Evolutionary conservation across 176 grass and related monocot genomes (phyloP).

Genomic region (Lolium multiflorum): DNA sequence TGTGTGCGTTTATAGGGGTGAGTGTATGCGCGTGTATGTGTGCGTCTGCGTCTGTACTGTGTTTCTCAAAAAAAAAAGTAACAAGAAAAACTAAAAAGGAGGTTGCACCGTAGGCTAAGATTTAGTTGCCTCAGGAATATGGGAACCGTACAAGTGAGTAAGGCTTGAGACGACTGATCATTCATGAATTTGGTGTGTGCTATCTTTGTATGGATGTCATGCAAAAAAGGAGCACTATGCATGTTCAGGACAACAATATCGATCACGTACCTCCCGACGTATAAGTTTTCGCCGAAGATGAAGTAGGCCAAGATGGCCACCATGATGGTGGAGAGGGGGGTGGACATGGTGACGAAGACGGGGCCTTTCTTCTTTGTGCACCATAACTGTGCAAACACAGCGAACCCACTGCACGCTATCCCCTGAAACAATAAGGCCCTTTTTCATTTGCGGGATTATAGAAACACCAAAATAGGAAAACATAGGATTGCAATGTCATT

Average conservation of each 20-base stretch:
- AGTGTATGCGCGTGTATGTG: too few species aligned
- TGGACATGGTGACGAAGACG: slow-evolving; percentile 98
- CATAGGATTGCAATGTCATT: too few species aligned
- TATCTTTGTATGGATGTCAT: not conserved
- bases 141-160: too few species aligned
- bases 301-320: slow-evolving; percentile 76
- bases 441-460: too few species aligned
- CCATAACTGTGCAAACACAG: slow-evolving; percentile 86
- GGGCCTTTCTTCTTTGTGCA: slow-evolving; percentile 85
- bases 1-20: too few species aligned
- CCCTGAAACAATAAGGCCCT: slow-evolving; percentile 46
- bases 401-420: slow-evolving; percentile 76
- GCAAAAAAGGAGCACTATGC: not conserved
- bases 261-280: slow-evolving; percentile 59
- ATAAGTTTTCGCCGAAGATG: slow-evolving; percentile 77
- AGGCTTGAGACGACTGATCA: too few species aligned
- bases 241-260: not conserved
- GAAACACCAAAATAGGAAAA: too few species aligned
- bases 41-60: too few species aligned
- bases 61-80: too few species aligned
- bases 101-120: too few species aligned
- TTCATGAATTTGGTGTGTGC: not conserved
- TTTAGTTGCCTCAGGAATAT: too few species aligned
- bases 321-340: slow-evolving; percentile 80
- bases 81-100: too few species aligned